Evolutionary conservation across 2,329 filamentous ascomycete genomes (phyloP), one percentile per base, ranked within the genome.

Genomic region (Colletotrichum sp.): DNA sequence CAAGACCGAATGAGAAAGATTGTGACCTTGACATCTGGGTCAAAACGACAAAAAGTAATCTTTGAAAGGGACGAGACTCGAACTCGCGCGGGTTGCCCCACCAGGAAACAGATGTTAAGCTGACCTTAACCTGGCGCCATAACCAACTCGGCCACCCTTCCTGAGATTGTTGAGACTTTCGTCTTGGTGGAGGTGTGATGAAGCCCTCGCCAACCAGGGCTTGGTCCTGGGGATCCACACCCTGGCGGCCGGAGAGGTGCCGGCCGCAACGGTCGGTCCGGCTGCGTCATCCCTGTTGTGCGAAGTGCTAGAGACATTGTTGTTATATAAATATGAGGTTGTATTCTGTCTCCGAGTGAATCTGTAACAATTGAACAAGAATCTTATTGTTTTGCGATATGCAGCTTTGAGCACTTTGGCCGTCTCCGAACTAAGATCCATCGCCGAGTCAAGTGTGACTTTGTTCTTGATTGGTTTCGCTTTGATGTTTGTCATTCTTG

Each of bases 61-160:
- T 8, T 48, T 71, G 67, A 48, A 75, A 66, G 56, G 75, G 67
- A 71, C 76, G 73, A 70, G 75, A 76, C 73, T 77, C 73, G 75
- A 77, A 69, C 76, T 76, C 69, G 73, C 73, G 73, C 73, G 71
- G 71, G 71, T 73, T 73, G 71, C 73, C 73, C 73, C 73, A 76
- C 73, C 73, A 76, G 73, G 73, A 76, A 76, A 76, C 70, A 76
- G 73, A 76, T 73, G 73, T 76, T 76, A 69, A 76, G 73, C 73
- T 73, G 70, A 76, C 73, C 73, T 76, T 76, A 76, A 76, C 73
- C 73, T 76, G 73, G 73, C 73, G 73, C 73, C 73, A 76, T 73
- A 76, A 76, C 73, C 73, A 76, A 76, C 73, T 76, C 73, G 73
- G 73, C 73, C 73, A 76, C 73, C 73, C 73, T 76, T 76, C 73